Base-by-base conservation (phyloP, 805 yeast species). In the Dipodascus albidus region DNA sequence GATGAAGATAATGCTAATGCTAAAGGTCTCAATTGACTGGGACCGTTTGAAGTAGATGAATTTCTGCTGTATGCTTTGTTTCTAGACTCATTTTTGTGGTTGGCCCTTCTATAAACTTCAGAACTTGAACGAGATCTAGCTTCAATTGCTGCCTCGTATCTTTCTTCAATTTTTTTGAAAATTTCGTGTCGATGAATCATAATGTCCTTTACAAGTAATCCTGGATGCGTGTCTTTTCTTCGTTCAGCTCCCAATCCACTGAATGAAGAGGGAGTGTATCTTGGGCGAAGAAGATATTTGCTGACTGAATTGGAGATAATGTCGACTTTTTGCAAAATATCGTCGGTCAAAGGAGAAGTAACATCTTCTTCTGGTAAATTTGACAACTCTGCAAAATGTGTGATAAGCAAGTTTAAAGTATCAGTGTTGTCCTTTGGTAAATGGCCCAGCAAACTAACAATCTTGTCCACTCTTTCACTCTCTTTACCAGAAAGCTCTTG, bases 321-420 rank as follows among this genome's bases (percentile, higher is more conserved):
- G 0, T 62, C 66, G 19, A 68, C 57, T 1, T 70, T 70, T 23
- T 70, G 57, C 47, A 66, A 14, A 54, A 33, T 20, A 51, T 8
- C 21, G 33, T 49, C 1, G 27, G 27, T 19, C 42, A 21, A 9
- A 49, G 14, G 17, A 11, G 27, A 31, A 23, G 17, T 24, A 15
- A 24, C 51, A 8, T 11, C 15, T 6, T 20, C 52, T 19, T 52
- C 54, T n/a, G 49, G 49, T 4, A 48, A 23, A 6, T 33, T 20
- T 14, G 22, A 17, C 23, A 35, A 33, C 2, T 24, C 23, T n/a
- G 55, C 51, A 33, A 63, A 41, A 48, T 59, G 62, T 27, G 44
- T 41, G n/a, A 60, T 48, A 2, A 65, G 19, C 23, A 41, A 52
- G 20, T 60, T 49, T 41, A 66, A 55, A 1, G 52, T 59, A 6